Percentiles rank a stretch among this genome's conserved stretches.
These are phyloP conservation scores for Aspergillus carbonarius DNA, from an alignment of 2,329 filamentous ascomycete genomes.

Conservation along the genomic window DNA sequence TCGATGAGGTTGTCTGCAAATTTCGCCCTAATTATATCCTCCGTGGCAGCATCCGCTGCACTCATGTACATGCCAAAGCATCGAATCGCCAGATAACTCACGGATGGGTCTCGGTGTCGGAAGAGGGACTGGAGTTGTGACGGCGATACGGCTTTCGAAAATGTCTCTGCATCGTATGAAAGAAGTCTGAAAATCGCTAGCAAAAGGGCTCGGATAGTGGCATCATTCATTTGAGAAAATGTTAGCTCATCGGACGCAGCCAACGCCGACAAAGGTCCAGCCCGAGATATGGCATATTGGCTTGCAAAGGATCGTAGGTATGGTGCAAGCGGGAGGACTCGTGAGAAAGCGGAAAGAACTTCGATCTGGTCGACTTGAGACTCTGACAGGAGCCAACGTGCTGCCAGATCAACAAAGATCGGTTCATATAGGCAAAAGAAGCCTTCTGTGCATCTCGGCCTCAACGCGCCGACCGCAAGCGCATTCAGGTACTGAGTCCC, in stretches of 20 bases:
- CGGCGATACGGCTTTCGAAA: constrained; percentile 64
- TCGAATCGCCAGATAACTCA: constrained; percentile 79
- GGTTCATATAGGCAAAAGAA: constrained; percentile 73
- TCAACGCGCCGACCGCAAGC: constrained; percentile 68
- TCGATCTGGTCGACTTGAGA: constrained; percentile 34
- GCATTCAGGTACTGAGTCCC: constrained; percentile 69
- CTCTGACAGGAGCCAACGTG: constrained; percentile 64
- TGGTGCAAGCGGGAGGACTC: constrained; percentile 77
- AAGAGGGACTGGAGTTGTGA: constrained; percentile 70
- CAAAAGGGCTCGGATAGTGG: constrained; percentile 51
- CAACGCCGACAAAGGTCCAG: constrained; percentile 35
- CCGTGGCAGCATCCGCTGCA: constrained; percentile 75
- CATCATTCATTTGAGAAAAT: constrained; percentile 36
- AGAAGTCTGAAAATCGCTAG: constrained; percentile 76
- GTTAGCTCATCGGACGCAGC: constrained; percentile 30
- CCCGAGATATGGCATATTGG: constrained; percentile 40
- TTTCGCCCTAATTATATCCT: constrained; percentile 67
- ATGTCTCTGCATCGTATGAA: constrained; percentile 69
- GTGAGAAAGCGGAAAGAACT: constrained; percentile 71
- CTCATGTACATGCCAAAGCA: constrained; percentile 76
- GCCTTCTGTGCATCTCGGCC: constrained; percentile 66
- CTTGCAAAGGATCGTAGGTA: constrained; percentile 73
- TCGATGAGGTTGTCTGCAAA: constrained; percentile 63
- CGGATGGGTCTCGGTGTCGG: constrained; percentile 53
- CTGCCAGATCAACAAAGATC: constrained; percentile 77